A percentile compares a stretch with the other conserved stretches of the same genome.
Evolutionary conservation across 2,329 filamentous ascomycete genomes (phyloP).

Genomic region (Pyricularia pennisetigena): DNA sequence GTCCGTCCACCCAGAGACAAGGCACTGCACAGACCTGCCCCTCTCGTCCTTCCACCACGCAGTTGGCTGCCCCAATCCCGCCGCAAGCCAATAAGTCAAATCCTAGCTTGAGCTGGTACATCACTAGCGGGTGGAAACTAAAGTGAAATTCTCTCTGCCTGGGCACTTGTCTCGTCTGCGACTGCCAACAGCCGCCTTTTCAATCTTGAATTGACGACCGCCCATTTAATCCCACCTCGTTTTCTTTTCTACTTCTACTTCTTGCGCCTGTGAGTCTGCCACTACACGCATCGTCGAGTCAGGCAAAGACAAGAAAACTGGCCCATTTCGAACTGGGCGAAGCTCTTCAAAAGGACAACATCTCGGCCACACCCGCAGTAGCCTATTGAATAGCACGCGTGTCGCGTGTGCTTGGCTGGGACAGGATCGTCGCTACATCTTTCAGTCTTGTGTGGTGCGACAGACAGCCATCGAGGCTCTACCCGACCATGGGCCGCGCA

Average conservation of each 20-base stretch:
- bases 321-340: neutral
- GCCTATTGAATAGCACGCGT: neutral
- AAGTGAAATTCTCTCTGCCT: neutral
- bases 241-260: neutral
- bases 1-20: neutral
- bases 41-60: neutral
- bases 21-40: neutral
- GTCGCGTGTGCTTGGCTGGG: neutral
- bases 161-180: neutral
- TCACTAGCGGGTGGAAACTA: neutral
- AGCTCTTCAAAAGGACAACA: neutral
- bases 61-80: neutral
- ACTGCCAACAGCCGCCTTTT: neutral
- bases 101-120: neutral
- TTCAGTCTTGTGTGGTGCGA: slow-evolving; percentile 2
- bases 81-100: neutral
- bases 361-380: neutral
- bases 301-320: neutral
- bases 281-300: neutral
- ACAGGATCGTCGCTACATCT: neutral
- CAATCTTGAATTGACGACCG: neutral
- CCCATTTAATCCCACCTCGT: neutral
- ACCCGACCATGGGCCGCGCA: slow-evolving; percentile 6
- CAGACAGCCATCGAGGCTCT: slow-evolving; percentile 1
- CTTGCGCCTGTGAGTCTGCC: neutral